Conservation (phyloP, 2,329 filamentous ascomycete species). For the Bipolaris oryzae region DNA sequence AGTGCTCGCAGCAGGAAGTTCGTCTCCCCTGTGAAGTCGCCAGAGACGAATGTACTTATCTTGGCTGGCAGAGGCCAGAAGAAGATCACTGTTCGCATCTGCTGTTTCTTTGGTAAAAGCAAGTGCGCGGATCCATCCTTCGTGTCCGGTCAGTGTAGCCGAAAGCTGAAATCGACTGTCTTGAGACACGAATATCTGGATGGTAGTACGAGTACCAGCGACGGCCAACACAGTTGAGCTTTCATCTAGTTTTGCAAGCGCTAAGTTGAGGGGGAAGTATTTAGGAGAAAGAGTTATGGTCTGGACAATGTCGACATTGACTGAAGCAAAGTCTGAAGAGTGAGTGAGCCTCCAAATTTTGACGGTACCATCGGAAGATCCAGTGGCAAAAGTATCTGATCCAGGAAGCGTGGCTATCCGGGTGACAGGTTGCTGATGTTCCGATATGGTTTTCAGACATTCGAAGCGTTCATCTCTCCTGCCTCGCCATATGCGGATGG, state of each 20-base stretch:
- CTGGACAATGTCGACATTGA: conserved; percentile 40
- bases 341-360: conserved; percentile 70
- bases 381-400: conserved; percentile 60
- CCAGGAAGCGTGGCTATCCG: conserved; percentile 57
- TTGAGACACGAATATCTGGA: conserved; percentile 77
- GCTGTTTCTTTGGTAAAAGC: conserved; percentile 72
- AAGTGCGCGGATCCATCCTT: conserved; percentile 91
- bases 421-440: conserved; percentile 79
- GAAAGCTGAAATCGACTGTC: conserved; percentile 68
- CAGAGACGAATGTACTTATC: conserved; percentile 97
- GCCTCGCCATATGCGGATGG: conserved; percentile 67
- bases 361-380: conserved; percentile 67
- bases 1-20: conserved; percentile 63
- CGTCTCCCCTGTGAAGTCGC: conserved; percentile 76
- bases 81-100: conserved; percentile 65
- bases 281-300: conserved; percentile 75
- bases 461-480: conserved; percentile 45
- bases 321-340: conserved; percentile 33
- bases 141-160: conserved; percentile 83
- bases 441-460: conserved; percentile 59
- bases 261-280: conserved; percentile 81
- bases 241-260: conserved; percentile 66
- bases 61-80: conserved; percentile 92
- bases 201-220: conserved; percentile 80
- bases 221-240: conserved; percentile 73